Conservation (phyloP, 2,329 filamentous ascomycete species). For the Alternaria arborescens region DNA sequence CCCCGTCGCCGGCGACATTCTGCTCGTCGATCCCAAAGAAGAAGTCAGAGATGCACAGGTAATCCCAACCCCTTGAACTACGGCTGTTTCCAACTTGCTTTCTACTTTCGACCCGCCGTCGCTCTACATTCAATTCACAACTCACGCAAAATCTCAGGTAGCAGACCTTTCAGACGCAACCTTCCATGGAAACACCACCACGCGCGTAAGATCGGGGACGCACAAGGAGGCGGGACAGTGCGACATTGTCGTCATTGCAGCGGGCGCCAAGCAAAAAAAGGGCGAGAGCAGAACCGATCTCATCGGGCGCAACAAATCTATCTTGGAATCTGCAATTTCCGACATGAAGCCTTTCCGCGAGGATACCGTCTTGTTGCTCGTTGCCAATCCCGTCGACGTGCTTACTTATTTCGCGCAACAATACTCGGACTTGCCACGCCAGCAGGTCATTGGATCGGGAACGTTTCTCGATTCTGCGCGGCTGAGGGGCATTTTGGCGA, state of each 20-base stretch:
- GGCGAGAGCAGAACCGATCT: conserved; percentile 33
- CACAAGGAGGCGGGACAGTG: conserved; percentile 35
- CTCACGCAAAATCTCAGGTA: background rate
- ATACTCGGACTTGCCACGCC: conserved; percentile 22
- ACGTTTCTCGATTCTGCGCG: conserved; percentile 33
- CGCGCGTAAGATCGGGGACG: conserved; percentile 27
- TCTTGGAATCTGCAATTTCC: conserved; percentile 28
- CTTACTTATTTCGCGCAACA: conserved; percentile 32
- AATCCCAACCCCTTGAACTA: background rate
- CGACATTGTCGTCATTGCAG: conserved; percentile 34
- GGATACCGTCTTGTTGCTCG: conserved; percentile 28
- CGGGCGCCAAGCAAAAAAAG: conserved; percentile 33
- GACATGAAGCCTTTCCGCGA: conserved; percentile 31
- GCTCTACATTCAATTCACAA: too few relatives aligned
- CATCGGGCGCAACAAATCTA: conserved; percentile 32
- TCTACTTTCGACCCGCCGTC: too few relatives aligned
- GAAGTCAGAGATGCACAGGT: conserved; percentile 32
- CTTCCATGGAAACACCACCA: conserved; percentile 31
- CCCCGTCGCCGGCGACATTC: conserved; percentile 27
- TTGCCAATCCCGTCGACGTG: conserved; percentile 35
- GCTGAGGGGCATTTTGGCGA: conserved; percentile 23
- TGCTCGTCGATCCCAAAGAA: conserved; percentile 33
- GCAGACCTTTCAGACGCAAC: conserved; percentile 16
- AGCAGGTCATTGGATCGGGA: conserved; percentile 28
- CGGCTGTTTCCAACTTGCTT: too few relatives aligned